Evolutionary conservation across 192 early-diverging fungal genomes (phyloP).

Genomic region (Gryganskiella cystojenkinii): DNA sequence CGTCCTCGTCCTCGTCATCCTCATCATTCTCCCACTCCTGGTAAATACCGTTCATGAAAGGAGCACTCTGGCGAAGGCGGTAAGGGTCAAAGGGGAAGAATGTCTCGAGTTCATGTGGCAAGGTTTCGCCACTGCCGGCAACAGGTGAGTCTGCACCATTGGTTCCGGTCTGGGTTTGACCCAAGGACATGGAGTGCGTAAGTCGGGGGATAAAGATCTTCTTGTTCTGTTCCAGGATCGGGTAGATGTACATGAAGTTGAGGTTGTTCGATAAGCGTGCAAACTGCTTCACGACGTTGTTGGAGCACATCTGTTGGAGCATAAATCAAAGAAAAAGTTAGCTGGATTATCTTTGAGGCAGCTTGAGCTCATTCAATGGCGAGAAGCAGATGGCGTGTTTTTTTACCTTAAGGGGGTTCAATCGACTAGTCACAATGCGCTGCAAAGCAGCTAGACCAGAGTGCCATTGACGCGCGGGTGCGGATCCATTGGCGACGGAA

Average conservation of each 20-base stretch:
- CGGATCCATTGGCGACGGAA: constrained; percentile 1
- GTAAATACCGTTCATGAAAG: constrained; percentile 78
- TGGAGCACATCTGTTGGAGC: constrained; percentile 67
- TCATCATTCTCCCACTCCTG: constrained; percentile 79
- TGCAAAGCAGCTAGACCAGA: constrained; percentile 74
- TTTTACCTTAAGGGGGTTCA: constrained; percentile 81
- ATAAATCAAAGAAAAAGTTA: not conserved
- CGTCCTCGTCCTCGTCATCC: constrained; percentile 67
- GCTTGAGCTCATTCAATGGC: not conserved
- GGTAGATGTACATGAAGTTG: constrained; percentile 89
- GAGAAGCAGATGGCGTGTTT: not conserved
- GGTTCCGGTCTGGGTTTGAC: not conserved
- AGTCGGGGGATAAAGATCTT: constrained; percentile 47
- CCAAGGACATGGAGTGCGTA: not conserved
- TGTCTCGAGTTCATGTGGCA: constrained; percentile 52
- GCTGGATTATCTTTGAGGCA: not conserved
- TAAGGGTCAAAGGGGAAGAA: constrained; percentile 98
- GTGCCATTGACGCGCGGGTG: constrained; percentile 63
- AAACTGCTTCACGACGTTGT: constrained; percentile 88
- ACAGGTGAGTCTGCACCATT: constrained; percentile 7
- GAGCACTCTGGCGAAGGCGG: constrained; percentile 73
- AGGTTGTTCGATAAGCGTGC: constrained; percentile 79
- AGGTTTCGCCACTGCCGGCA: not conserved
- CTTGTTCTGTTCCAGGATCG: constrained; percentile 76
- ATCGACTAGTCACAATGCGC: constrained; percentile 76